phyloP scores from a whole-genome alignment of 83 land plant species.

The Diphasiastrum complanatum region DNA sequence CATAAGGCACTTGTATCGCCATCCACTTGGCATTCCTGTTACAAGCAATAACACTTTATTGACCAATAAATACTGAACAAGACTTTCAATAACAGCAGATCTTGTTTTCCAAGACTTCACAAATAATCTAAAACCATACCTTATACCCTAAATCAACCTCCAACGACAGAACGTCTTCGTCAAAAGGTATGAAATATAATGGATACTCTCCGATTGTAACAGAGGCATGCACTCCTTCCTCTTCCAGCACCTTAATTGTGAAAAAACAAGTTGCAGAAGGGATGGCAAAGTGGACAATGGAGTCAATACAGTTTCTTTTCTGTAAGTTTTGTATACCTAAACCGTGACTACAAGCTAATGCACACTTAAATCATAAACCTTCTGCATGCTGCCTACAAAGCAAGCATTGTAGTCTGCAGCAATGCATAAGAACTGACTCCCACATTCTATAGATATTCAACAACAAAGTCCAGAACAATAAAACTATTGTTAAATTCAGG shows the following conservation, averaged over 20 bases:
- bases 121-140: conserved; percentile 44
- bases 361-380: too few species aligned
- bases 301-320: background rate
- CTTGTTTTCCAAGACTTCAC: too few species aligned
- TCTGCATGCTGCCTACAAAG: too few species aligned
- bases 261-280: background rate
- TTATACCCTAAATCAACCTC: conserved; percentile 72
- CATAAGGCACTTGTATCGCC: conserved; percentile 87
- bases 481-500: too few species aligned
- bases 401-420: too few species aligned
- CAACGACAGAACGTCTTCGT: conserved; percentile 93
- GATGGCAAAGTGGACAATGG: background rate
- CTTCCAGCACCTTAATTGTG: conserved; percentile 66
- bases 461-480: too few species aligned
- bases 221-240: conserved; percentile 62
- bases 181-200: conserved; percentile 69
- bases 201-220: conserved; percentile 84
- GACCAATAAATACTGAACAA: too few species aligned
- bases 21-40: conserved; percentile 79
- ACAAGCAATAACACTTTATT: too few species aligned
- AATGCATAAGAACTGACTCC: too few species aligned
- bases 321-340: background rate
- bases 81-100: too few species aligned
- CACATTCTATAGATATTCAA: too few species aligned
- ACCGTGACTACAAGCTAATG: too few species aligned